Base-by-base conservation (phyloP, 2,329 filamentous ascomycete genomes). In the Fusarium tupiense region DNA sequence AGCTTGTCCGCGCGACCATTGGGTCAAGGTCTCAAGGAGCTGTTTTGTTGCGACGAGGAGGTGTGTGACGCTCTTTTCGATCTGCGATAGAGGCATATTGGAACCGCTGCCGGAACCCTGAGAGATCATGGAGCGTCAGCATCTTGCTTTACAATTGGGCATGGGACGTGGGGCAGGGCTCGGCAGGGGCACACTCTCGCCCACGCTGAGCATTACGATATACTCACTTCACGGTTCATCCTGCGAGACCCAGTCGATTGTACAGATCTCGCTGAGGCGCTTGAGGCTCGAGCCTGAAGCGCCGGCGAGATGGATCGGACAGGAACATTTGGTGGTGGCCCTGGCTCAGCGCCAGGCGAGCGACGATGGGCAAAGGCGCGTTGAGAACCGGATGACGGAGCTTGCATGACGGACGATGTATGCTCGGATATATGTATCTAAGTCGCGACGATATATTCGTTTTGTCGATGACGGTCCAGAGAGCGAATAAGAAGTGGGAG, bases 51-150 rank as follows among this genome's bases (percentile, higher is more conserved):
- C 96, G 75, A 99, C 96, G 41, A 99, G 91, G 50, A 99, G 92
- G 82, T 99, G 96, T 17, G 96, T 98, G 74, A 99, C 96, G 82
- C 95, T 98, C 87, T 98, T 98, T 86, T 99, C 96, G 84, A 99
- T 99, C 83, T 98, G 96, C 60, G 96, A 98, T 76, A 99, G 89
- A 77, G 89, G 89, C 79, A 90, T 94, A 87, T 87, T 94, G 86
- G 86, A 91, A 86, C 83, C 91, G 86, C 82, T 80, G 60, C 92
- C 93, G 80, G 85, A 85, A 64, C 81, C 80, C 80, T 84, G 76
- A 80, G 77, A 71, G 64, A 63, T 54, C 46, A 67, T 40, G 66
- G 22, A 56, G 61, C 46, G 77, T 80, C 62, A 81, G 79, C 72
- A 76, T 71, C 53, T 73, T 35, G 57, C 52, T 29, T 71, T 71